Evolutionary conservation across 148 eudicot species (phyloP).

Genomic region (Camellia lanceoleosa): DNA sequence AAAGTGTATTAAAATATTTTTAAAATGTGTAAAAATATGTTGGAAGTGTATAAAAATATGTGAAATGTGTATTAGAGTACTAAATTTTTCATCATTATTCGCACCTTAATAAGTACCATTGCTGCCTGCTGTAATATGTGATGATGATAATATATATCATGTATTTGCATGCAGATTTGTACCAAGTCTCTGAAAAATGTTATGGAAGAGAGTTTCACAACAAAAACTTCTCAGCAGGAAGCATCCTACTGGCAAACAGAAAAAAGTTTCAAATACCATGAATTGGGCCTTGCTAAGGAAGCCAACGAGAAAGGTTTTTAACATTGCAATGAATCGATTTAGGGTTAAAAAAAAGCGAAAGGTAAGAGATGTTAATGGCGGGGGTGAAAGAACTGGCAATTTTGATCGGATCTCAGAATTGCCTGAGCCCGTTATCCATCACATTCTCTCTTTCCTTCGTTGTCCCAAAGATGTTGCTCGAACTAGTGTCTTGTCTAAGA

Average conservation of each 20-base stretch:
- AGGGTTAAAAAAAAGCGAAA: slow-evolving; percentile 25
- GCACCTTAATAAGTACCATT: not conserved
- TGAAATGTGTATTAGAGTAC: too few species aligned
- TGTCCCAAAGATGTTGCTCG: slow-evolving; percentile 35
- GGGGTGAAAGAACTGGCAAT: slow-evolving; percentile 6
- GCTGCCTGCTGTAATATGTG: not conserved
- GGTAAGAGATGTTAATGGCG: not conserved
- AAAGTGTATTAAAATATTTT: too few species aligned
- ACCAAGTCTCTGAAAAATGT: slow-evolving; percentile 8
- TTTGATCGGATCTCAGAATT: slow-evolving; percentile 34
- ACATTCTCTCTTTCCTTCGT: slow-evolving; percentile 28
- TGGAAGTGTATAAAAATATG: too few species aligned
- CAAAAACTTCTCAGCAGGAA: slow-evolving; percentile 6
- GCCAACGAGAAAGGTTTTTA: not conserved
- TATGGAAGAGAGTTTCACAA: not conserved
- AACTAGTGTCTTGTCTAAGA: slow-evolving; percentile 30
- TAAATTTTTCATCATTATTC: too few species aligned
- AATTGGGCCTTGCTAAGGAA: not conserved
- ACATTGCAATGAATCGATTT: not conserved
- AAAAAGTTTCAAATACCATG: not conserved
- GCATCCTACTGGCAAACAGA: not conserved
- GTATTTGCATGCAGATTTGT: slow-evolving; percentile 1
- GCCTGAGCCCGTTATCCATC: slow-evolving; percentile 38
- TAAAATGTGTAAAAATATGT: too few species aligned
- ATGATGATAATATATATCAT: not conserved